Percentiles rank a stretch among this genome's conserved stretches.
phyloP scores from a whole-genome alignment of 1,284 basidiomycete genomes.

The Austroboletus olivaceoglutinosus region DNA sequence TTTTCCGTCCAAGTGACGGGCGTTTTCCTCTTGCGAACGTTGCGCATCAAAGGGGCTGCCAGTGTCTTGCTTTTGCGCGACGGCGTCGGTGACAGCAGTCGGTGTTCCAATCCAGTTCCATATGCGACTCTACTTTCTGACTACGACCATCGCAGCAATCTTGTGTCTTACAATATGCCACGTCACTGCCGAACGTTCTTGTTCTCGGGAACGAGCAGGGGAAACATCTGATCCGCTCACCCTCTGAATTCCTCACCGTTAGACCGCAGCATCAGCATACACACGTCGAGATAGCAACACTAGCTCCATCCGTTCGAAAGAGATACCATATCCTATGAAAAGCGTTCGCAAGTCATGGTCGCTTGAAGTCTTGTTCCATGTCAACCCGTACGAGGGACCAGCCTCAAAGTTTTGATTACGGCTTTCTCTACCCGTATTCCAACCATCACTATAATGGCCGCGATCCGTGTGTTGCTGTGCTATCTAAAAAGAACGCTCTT shows the following conservation, averaged over 20 bases:
- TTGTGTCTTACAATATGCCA: no score
- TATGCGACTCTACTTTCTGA: no score
- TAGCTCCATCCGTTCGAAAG: neutral
- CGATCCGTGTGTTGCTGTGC: neutral
- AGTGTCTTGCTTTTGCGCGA: no score
- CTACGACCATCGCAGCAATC: no score
- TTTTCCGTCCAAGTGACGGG: conserved; percentile 35
- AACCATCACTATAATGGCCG: neutral
- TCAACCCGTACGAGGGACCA: neutral
- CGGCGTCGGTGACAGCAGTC: no score
- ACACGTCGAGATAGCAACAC: neutral
- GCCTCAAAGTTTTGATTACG: neutral
- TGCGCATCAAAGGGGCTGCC: conserved; percentile 42
- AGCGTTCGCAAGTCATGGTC: no score
- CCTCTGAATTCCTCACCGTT: no score
- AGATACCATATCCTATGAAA: no score
- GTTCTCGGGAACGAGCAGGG: no score
- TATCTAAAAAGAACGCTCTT: neutral
- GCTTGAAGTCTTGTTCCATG: neutral
- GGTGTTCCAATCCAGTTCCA: no score
- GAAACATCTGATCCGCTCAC: no score
- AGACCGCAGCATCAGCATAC: neutral
- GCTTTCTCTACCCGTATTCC: neutral
- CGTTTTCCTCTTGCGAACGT: conserved; percentile 43
- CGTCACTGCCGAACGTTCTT: no score